phyloP scores from a whole-genome alignment of 768 basidiomycete species.

The Hygrophorus pudorinus region DNA sequence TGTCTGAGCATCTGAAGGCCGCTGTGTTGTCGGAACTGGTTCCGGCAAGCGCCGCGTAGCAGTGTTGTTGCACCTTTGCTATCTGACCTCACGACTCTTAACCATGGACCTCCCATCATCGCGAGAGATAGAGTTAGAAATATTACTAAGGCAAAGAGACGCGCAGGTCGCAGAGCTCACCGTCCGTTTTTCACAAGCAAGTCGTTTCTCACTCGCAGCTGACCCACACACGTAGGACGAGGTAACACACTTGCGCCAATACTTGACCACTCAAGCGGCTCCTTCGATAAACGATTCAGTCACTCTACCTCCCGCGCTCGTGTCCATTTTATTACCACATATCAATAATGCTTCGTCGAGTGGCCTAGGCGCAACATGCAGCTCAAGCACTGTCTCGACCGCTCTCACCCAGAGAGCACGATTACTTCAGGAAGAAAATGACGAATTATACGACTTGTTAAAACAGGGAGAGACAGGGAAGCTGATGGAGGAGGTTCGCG shows the following conservation, averaged over 20 bases:
- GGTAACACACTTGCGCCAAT: slow-evolving; percentile 55
- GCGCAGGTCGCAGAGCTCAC: slow-evolving; percentile 60
- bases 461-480: slow-evolving; percentile 69
- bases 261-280: slow-evolving; percentile 49
- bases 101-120: slow-evolving; percentile 62
- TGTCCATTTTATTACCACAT: slow-evolving; percentile 62
- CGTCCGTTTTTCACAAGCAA: slow-evolving; percentile 33
- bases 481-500: slow-evolving; percentile 72
- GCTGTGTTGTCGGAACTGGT: too few relatives aligned
- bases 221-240: slow-evolving; percentile 47
- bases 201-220: slow-evolving; percentile 10
- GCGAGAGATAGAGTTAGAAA: slow-evolving; percentile 76
- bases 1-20: too few relatives aligned
- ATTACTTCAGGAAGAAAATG: slow-evolving; percentile 77
- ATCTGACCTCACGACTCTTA: background rate
- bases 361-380: slow-evolving; percentile 19
- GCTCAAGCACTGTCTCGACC: slow-evolving; percentile 50
- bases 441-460: slow-evolving; percentile 72
- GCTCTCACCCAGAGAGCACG: slow-evolving; percentile 68
- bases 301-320: slow-evolving; percentile 60
- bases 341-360: slow-evolving; percentile 33
- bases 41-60: background rate
- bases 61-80: background rate
- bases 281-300: slow-evolving; percentile 52
- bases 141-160: slow-evolving; percentile 67